These are phyloP conservation scores for Paecilomyces fulvus DNA, from an alignment of 2,329 filamentous ascomycete species.

Conservation along the genomic window DNA sequence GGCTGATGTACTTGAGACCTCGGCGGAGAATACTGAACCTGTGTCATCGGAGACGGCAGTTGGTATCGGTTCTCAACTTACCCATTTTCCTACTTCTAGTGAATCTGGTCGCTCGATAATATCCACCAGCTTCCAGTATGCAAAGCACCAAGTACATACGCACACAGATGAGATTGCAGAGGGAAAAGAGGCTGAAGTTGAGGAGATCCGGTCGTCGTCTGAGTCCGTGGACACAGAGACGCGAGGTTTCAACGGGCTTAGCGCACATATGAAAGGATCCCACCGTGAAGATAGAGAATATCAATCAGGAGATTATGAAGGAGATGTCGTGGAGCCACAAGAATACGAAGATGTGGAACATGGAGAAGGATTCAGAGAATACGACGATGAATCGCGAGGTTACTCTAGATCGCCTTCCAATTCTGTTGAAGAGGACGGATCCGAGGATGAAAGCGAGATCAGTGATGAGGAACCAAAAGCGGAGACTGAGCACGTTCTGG, in stretches of 20 bases:
- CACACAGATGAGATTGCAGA: not conserved
- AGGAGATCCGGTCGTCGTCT: not conserved
- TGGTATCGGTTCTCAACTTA: not conserved
- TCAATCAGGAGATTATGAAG: not conserved
- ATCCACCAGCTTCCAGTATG: not conserved
- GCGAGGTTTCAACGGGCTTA: not conserved
- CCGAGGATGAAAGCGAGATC: slow-evolving; percentile 1
- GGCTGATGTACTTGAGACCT: not conserved
- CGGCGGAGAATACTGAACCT: not conserved
- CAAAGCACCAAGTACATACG: not conserved
- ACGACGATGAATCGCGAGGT: not conserved
- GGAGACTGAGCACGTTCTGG: not conserved
- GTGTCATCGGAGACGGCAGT: not conserved
- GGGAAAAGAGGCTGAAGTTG: not conserved
- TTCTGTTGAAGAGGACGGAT: slow-evolving; percentile 2
- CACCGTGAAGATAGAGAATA: not conserved
- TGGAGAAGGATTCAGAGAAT: not conserved
- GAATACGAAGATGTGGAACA: slow-evolving; percentile 4
- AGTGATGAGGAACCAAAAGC: slow-evolving; percentile 1
- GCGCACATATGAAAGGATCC: not conserved
- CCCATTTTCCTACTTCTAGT: not conserved
- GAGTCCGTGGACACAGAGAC: not conserved
- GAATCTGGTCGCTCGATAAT: not conserved
- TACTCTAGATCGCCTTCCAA: not conserved
- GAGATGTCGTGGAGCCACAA: not conserved